A percentile compares a stretch with the other conserved stretches of the same genome.
Evolutionary conservation across 2,329 filamentous ascomycete genomes (phyloP).

Genomic region (Hypoxylon sp.): DNA sequence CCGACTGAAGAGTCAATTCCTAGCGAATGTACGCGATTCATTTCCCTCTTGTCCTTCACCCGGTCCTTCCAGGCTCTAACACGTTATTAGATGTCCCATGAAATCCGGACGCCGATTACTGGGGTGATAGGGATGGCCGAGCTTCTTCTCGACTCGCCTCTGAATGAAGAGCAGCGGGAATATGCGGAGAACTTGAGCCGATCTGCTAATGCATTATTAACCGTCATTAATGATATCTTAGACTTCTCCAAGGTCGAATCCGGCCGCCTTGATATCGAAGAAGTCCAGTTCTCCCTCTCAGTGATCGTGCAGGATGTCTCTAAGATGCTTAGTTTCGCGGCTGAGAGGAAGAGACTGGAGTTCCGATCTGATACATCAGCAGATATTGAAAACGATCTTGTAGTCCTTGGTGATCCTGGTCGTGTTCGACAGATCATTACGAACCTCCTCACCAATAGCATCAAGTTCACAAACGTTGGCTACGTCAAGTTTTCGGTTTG

Average conservation of each 20-base stretch:
- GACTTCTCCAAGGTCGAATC: conserved; percentile 91
- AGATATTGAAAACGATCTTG: conserved; percentile 74
- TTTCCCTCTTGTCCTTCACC: neutral
- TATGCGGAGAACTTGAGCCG: conserved; percentile 83
- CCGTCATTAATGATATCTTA: conserved; percentile 91
- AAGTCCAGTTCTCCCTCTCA: conserved; percentile 82
- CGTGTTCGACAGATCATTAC: conserved; percentile 86
- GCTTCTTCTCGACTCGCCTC: conserved; percentile 74
- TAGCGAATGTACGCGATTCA: conserved; percentile 68
- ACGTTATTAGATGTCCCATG: conserved; percentile 75
- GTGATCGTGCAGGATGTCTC: conserved; percentile 82
- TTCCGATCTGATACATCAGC: conserved; percentile 75
- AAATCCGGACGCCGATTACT: conserved; percentile 82
- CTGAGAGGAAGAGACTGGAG: conserved; percentile 80
- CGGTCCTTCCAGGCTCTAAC: conserved; percentile 16
- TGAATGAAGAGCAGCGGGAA: conserved; percentile 78
- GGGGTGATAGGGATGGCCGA: conserved; percentile 86
- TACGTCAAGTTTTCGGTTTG: conserved; percentile 74
- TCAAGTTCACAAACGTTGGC: conserved; percentile 79
- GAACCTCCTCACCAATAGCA: conserved; percentile 81
- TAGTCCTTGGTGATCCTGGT: conserved; percentile 88
- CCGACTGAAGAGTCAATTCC: conserved; percentile 82
- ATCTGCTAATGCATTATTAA: conserved; percentile 83
- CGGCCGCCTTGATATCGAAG: conserved; percentile 80
- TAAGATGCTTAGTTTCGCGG: conserved; percentile 89